These are phyloP conservation scores for Aspergillus brasiliensis DNA, from an alignment of 2,329 filamentous ascomycete species.

Conservation along the genomic window DNA sequence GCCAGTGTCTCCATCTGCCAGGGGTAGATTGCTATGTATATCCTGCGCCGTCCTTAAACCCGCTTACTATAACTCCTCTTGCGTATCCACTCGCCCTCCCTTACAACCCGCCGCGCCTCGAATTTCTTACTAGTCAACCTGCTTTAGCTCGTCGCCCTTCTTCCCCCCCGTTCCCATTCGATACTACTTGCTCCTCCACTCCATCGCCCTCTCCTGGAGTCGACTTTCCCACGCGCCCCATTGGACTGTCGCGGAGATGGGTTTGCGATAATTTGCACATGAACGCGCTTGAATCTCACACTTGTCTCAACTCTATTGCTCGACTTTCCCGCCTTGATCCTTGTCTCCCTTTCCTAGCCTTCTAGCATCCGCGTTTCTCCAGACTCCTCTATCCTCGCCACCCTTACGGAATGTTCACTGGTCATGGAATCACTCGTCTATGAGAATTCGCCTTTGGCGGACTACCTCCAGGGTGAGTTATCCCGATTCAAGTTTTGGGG, in stretches of 20 bases:
- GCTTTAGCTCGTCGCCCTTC: background rate
- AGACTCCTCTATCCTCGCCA: conserved; percentile 8
- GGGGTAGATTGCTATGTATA: conserved; percentile 11
- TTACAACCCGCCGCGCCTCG: conserved; percentile 5
- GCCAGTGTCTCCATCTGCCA: conserved; percentile 16
- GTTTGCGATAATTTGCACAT: conserved; percentile 14
- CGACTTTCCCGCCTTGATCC: conserved; percentile 13
- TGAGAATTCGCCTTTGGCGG: conserved; percentile 83
- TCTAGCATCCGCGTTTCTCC: background rate
- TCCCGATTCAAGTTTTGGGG: background rate
- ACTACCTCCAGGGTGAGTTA: conserved; percentile 79
- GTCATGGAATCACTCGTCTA: conserved; percentile 86
- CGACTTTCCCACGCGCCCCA: conserved; percentile 5
- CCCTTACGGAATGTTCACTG: conserved; percentile 33
- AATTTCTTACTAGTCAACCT: background rate
- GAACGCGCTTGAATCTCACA: conserved; percentile 1
- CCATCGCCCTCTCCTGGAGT: background rate
- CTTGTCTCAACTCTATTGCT: background rate
- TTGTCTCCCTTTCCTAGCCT: background rate
- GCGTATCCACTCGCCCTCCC: conserved; percentile 7
- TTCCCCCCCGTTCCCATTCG: background rate
- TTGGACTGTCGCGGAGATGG: conserved; percentile 19
- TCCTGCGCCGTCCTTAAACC: conserved; percentile 2
- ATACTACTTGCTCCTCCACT: background rate
- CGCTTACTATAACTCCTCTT: conserved; percentile 4